Percentiles rank a stretch among this genome's conserved stretches.
These are phyloP conservation scores for Oryza coarctata DNA, from an alignment of 176 grass and related monocot species.

Conservation along the genomic window DNA sequence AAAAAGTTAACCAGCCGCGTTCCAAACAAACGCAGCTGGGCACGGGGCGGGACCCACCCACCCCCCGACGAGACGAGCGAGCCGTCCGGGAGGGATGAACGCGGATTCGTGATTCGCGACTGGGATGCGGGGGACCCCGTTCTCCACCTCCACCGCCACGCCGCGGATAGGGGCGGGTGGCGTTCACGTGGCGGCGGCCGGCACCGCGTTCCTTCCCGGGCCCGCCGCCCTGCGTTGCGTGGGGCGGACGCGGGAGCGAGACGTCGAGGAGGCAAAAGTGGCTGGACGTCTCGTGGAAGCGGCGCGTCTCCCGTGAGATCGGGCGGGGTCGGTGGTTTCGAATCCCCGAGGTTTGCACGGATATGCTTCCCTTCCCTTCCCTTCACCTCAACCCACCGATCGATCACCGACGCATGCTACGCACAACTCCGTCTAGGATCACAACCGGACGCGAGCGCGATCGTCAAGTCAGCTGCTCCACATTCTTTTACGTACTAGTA, in stretches of 20 bases:
- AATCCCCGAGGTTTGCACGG: not conserved
- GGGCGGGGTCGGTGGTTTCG: not conserved
- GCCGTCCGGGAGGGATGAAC: not conserved
- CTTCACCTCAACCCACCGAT: not conserved
- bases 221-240: slow-evolving; percentile 4
- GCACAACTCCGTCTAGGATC: not conserved
- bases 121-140: too few species aligned
- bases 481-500: not conserved
- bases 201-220: slow-evolving; percentile 12
- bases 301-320: too few species aligned
- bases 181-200: slow-evolving; percentile 14
- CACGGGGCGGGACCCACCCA: too few species aligned
- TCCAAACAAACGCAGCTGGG: too few species aligned
- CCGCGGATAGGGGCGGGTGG: not conserved
- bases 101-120: slow-evolving; percentile 35
- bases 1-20: too few species aligned
- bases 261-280: too few species aligned
- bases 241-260: not conserved
- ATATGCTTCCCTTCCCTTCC: too few species aligned
- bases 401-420: not conserved
- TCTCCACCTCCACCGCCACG: not conserved
- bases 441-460: not conserved
- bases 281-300: too few species aligned
- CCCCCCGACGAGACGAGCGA: too few species aligned
- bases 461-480: not conserved